Evolutionary conservation across 2,329 filamentous ascomycete genomes (phyloP).

Genomic region (Chaetomium strumarium): DNA sequence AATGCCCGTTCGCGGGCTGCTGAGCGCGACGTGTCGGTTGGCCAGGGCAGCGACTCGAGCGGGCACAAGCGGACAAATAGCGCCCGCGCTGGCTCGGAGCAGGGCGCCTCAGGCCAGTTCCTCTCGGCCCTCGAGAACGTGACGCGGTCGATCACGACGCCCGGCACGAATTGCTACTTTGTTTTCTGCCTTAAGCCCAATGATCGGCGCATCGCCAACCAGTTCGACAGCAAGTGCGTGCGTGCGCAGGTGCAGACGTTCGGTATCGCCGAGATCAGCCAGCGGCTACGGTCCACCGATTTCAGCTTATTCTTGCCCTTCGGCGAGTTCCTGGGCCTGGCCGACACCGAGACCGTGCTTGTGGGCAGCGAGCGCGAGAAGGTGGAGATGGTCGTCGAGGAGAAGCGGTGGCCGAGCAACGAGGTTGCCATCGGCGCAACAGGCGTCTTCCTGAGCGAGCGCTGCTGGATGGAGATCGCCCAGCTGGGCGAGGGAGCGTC

Average conservation of each 20-base stretch:
- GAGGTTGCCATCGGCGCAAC: conserved; percentile 88
- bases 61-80: conserved; percentile 37
- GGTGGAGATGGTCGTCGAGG: conserved; percentile 83
- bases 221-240: conserved; percentile 98
- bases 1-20: conserved; percentile 19
- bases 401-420: conserved; percentile 85
- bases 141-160: conserved; percentile 74
- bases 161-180: conserved; percentile 89
- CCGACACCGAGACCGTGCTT: conserved; percentile 76
- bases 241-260: conserved; percentile 91
- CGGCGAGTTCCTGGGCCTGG: conserved; percentile 85
- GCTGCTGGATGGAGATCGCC: conserved; percentile 89
- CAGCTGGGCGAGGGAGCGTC: conserved; percentile 61
- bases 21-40: conserved; percentile 37
- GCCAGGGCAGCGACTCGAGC: conserved; percentile 44
- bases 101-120: conserved; percentile 91
- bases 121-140: conserved; percentile 84
- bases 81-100: conserved; percentile 52
- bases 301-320: conserved; percentile 96
- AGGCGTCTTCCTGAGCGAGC: conserved; percentile 90
- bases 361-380: conserved; percentile 92
- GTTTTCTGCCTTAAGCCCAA: conserved; percentile 97
- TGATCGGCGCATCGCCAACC: conserved; percentile 92
- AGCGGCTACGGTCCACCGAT: conserved; percentile 84
- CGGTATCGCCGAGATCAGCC: conserved; percentile 94